These are phyloP conservation scores for Turnera subulata DNA, from an alignment of 345 rosid species.

Conservation along the genomic window DNA sequence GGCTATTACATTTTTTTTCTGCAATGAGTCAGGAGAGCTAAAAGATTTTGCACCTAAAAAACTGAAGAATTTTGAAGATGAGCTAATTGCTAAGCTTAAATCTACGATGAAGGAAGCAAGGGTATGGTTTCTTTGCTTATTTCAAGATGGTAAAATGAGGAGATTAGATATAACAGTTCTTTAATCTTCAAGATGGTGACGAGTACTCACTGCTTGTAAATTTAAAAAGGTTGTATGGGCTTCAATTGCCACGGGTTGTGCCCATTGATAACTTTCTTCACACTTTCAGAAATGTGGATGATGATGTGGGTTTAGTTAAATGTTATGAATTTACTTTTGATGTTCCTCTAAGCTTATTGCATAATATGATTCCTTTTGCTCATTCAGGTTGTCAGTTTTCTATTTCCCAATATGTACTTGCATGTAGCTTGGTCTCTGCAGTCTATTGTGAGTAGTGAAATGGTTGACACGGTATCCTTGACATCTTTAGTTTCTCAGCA, in stretches of 20 bases:
- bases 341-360: conserved; percentile 6
- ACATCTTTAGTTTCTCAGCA: conserved; percentile 61
- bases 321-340: neutral
- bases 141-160: no score
- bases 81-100: conserved; percentile 73
- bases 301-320: conserved; percentile 50
- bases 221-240: conserved; percentile 90
- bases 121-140: conserved; percentile 35
- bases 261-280: conserved; percentile 61
- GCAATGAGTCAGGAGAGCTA: conserved; percentile 88
- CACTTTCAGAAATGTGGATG: conserved; percentile 60
- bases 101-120: conserved; percentile 74
- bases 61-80: conserved; percentile 88
- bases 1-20: conserved; percentile 75
- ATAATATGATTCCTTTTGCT: conserved; percentile 30
- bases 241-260: conserved; percentile 70
- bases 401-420: conserved; percentile 86
- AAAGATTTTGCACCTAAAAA: conserved; percentile 82
- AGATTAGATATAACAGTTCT: conserved; percentile 20
- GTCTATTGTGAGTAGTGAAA: conserved; percentile 58
- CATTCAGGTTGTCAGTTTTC: conserved; percentile 70
- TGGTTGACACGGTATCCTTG: conserved; percentile 57
- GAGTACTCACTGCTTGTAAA: conserved; percentile 95
- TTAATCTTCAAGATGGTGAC: conserved; percentile 79
- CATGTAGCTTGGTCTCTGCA: conserved; percentile 80